Base-by-base conservation (phyloP, 2,329 filamentous ascomycete species). In the Penicillium sp. region DNA sequence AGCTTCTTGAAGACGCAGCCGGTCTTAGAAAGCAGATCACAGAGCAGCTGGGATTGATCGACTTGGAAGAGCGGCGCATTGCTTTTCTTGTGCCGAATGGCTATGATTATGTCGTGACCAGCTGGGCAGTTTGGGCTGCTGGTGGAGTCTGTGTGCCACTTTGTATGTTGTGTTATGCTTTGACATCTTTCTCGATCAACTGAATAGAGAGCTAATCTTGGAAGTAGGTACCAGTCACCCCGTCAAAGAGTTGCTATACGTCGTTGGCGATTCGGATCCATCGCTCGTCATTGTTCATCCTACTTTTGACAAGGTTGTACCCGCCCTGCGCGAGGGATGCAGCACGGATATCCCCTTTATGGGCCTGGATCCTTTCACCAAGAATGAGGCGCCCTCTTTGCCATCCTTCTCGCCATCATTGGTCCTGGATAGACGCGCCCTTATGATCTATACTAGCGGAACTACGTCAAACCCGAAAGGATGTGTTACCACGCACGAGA, bases 121-220 rank as follows among this genome's bases (percentile, higher is more conserved):
- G 70, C 57, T 73, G 69, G 69, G 70, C 70, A 6, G 53, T 71
- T 42, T 73, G 70, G 70, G 69, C 69, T 9, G 66, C 69, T 4
- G 70, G 70, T 13, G 70, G 68, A n/a, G 63, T 72, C 14, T 66
- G 63, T 26, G 70, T 73, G 16, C 70, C 70, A 16, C 59, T 73
- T 10, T 73, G 70, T 72, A 68, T 42, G 65, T 53, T 29, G 7
- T 7, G 10, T 1, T 9, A 26, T 26, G 24, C 9, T 26, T 9
- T 9, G 7, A 26, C 24, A 9, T 26, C 24, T 26, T 26, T 26
- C 24, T 18, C n/a, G n/a, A 29, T 29, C 27, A 35, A 23, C 13
- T 35, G 44, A 23, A 44, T 35, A 45, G 7, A 9, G 13, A 18
- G 27, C 47, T 48, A 31, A 52, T 42, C 9, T 40, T 18, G 28